Conservation (phyloP, 768 basidiomycete genomes). For the Lentinus brumalis region DNA sequence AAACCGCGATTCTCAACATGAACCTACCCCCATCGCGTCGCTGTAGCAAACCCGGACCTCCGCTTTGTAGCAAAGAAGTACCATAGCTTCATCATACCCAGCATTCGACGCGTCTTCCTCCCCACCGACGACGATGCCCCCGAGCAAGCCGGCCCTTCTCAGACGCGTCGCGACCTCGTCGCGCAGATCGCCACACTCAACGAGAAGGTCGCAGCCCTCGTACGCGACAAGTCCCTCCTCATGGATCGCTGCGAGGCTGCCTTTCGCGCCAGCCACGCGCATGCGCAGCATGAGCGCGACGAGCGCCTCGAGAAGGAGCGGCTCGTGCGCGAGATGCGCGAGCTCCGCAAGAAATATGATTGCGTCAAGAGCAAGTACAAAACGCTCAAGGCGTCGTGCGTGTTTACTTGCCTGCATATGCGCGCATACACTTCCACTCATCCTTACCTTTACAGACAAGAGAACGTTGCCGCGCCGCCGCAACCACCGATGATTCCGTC, state of each 20-base stretch:
- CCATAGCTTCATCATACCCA: conserved; percentile 47
- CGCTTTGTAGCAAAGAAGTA: conserved; percentile 51
- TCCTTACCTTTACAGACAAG: conserved; percentile 1
- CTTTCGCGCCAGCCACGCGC: conserved; percentile 35
- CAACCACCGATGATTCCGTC: background rate
- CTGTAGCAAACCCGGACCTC: conserved; percentile 36
- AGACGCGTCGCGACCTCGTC: conserved; percentile 21
- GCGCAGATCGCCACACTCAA: conserved; percentile 41
- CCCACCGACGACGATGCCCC: conserved; percentile 20
- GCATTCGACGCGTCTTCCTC: conserved; percentile 53
- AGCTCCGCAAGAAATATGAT: conserved; percentile 22
- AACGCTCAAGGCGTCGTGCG: conserved; percentile 19
- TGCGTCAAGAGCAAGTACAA: conserved; percentile 24
- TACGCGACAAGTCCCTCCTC: conserved; percentile 45
- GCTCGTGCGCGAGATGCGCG: conserved; percentile 19
- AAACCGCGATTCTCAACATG: background rate
- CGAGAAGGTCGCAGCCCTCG: conserved; percentile 39
- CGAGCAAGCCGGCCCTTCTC: conserved; percentile 15
- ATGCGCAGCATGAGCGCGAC: conserved; percentile 33
- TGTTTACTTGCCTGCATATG: background rate
- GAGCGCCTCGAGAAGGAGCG: conserved; percentile 26
- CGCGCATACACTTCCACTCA: background rate
- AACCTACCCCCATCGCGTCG: background rate
- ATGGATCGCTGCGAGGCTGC: conserved; percentile 46
- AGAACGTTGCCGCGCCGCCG: background rate